Conservation (phyloP, 1,284 basidiomycete genomes). For the Leccinum holopus region DNA sequence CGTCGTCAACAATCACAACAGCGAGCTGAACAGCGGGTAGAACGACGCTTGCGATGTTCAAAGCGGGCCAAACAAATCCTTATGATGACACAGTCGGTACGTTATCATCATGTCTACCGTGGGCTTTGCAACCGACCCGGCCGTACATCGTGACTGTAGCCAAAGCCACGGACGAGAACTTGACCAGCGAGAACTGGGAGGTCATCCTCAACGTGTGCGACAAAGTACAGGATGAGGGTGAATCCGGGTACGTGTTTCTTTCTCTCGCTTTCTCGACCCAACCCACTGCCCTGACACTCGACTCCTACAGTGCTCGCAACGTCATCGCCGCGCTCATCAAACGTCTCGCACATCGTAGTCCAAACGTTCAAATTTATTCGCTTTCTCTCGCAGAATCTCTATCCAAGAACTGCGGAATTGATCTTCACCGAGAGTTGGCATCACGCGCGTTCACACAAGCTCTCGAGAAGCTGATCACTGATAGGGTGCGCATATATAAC, state of each 20-base stretch:
- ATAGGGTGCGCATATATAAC: slow-evolving; percentile 58
- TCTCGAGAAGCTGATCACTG: slow-evolving; percentile 81
- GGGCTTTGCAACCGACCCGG: slow-evolving; percentile 1
- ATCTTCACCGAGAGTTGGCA: slow-evolving; percentile 85
- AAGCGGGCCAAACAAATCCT: slow-evolving; percentile 64
- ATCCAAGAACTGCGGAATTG: slow-evolving; percentile 87
- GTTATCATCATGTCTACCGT: slow-evolving; percentile 34
- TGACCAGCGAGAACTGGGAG: slow-evolving; percentile 96
- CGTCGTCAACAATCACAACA: slow-evolving; percentile 18
- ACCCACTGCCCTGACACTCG: slow-evolving; percentile 17
- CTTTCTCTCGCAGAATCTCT: slow-evolving; percentile 86
- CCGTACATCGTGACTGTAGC: slow-evolving; percentile 42
- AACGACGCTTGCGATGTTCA: slow-evolving; percentile 54
- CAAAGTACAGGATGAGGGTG: slow-evolving; percentile 88
- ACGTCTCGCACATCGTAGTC: slow-evolving; percentile 89
- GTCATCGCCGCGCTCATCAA: slow-evolving; percentile 87
- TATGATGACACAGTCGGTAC: slow-evolving; percentile 94
- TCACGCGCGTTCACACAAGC: slow-evolving; percentile 89
- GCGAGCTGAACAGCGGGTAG: slow-evolving; percentile 6
- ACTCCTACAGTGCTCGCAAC: slow-evolving; percentile 69
- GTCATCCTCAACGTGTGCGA: slow-evolving; percentile 94
- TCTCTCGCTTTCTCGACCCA: slow-evolving; percentile 3
- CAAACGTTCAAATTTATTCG: slow-evolving; percentile 95
- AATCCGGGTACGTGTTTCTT: slow-evolving; percentile 62
- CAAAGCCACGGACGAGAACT: slow-evolving; percentile 94